Percentiles rank a stretch among this genome's conserved stretches.
These are phyloP conservation scores for Hymenoscyphus linearis DNA, from an alignment of 2,329 filamentous ascomycete genomes.

Conservation along the genomic window DNA sequence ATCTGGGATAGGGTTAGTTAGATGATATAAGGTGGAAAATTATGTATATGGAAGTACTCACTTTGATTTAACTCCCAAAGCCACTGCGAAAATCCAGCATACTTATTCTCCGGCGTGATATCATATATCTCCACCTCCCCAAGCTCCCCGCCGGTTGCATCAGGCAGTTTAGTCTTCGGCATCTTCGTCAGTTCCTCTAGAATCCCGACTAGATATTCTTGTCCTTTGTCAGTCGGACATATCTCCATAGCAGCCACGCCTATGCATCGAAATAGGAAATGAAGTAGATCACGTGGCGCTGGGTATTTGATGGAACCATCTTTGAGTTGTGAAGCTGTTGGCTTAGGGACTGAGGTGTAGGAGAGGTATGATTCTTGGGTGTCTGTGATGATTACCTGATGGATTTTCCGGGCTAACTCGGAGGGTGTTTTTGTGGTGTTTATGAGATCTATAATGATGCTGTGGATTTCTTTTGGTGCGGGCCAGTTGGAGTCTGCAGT, in stretches of 20 bases:
- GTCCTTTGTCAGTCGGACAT: not conserved
- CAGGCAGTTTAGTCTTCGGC: not conserved
- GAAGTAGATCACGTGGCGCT: not conserved
- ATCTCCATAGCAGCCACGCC: not conserved
- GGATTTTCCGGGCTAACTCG: not conserved
- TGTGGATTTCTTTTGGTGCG: not conserved
- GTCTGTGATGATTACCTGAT: not conserved
- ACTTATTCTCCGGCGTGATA: not conserved
- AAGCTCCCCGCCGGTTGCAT: not conserved
- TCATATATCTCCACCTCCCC: not conserved
- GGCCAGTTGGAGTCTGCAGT: not conserved
- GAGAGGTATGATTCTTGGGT: not conserved
- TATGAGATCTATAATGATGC: not conserved
- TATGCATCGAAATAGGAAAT: not conserved
- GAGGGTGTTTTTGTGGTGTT: not conserved
- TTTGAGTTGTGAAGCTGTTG: not conserved
- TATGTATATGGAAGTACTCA: not conserved
- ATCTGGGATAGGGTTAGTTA: not conserved
- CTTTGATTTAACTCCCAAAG: not conserved
- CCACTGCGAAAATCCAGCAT: not conserved
- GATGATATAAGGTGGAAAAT: not conserved
- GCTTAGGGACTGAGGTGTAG: not conserved
- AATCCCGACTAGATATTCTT: not conserved
- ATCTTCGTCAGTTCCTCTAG: not conserved
- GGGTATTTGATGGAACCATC: not conserved